A percentile compares a stretch with the other conserved stretches of the same genome.
phyloP scores from a whole-genome alignment of 2,329 filamentous ascomycete genomes.

The Beauveria caledonica region DNA sequence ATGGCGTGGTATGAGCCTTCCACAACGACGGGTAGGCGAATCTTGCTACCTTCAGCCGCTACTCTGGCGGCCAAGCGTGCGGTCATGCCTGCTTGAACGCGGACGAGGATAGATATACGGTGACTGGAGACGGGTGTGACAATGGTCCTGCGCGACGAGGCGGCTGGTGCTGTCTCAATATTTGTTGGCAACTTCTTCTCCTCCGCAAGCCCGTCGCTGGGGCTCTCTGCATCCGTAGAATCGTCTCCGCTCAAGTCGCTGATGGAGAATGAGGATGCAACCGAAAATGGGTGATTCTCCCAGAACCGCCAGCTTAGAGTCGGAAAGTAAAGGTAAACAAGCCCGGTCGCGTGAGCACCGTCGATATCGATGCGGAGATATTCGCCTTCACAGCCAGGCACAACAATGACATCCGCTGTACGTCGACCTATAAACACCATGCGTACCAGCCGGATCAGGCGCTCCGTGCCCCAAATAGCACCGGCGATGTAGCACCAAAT shows the following conservation, averaged over 20 bases:
- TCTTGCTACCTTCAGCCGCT: not conserved
- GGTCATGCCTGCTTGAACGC: slow-evolving; percentile 19
- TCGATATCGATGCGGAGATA: slow-evolving; percentile 26
- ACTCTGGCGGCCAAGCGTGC: slow-evolving; percentile 13
- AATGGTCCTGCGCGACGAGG: not conserved
- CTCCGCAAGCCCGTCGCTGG: not conserved
- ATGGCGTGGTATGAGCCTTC: slow-evolving; percentile 22
- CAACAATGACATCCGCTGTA: slow-evolving; percentile 17
- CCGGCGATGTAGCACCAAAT: slow-evolving; percentile 27
- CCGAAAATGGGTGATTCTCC: slow-evolving; percentile 30
- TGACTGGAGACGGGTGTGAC: not conserved
- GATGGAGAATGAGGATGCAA: slow-evolving; percentile 13
- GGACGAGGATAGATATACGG: slow-evolving; percentile 18
- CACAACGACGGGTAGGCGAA: slow-evolving; percentile 19
- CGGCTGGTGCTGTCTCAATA: not conserved
- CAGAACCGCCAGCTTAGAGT: slow-evolving; percentile 27
- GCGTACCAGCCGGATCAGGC: slow-evolving; percentile 20
- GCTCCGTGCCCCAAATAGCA: slow-evolving; percentile 25
- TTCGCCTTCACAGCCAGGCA: slow-evolving; percentile 21
- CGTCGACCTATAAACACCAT: slow-evolving; percentile 17
- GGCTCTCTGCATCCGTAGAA: not conserved
- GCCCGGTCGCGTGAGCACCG: slow-evolving; percentile 17
- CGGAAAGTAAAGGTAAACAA: slow-evolving; percentile 29
- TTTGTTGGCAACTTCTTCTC: not conserved
- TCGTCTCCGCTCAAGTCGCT: not conserved